Base-by-base conservation (phyloP, 1,284 basidiomycete species). In the Sparassis latifolia region DNA sequence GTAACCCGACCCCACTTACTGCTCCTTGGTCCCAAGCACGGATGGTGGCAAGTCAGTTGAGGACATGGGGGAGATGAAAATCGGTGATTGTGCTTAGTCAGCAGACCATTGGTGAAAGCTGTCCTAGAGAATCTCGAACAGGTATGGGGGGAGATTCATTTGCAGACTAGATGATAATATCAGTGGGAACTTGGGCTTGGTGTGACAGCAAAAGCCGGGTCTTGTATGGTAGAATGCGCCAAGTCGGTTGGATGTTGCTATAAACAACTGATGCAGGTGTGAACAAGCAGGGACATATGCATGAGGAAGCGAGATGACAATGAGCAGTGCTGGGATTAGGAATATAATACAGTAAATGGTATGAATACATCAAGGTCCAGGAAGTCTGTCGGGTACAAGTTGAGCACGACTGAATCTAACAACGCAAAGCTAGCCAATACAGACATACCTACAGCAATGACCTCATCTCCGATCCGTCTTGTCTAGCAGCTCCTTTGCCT, bases 401-500 rank as follows among this genome's bases (percentile, higher is more conserved):
- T 20, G 20, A 20, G 31, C 3, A 29, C 20, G 33, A 41, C 10
- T 35, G 10, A 27, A 30, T 33, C 12, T 35, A 41, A 56, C 33
- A 7, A 52, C 33, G 47, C 39, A 12, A 12, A 33, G 35, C 27
- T 20, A 20, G 20, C 20, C 20, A 20, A 20, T 20, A 45, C 32
- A 39, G 44, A 49, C 43, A 38, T 42, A 42, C 31, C 10, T 46
- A 64, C 62, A 75, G 63, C 75, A 27, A 6, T 28, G 9, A 68
- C 48, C 64, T 62, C 58, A 72, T 20, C 20, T 20, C 49, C 74
- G 72, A 50, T 83, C 80, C n/a, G 70, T 71, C 62, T 84, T 87
- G 48, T 93, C 90, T 32, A 93, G 67, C 51, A 92, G 58, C 58
- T 92, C 89, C 64, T 91, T 92, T 0, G 92, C 93, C 64, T 97